A percentile compares a stretch with the other conserved stretches of the same genome.
Conservation (phyloP, 257 asterid genomes). For the Asclepias syriaca region DNA sequence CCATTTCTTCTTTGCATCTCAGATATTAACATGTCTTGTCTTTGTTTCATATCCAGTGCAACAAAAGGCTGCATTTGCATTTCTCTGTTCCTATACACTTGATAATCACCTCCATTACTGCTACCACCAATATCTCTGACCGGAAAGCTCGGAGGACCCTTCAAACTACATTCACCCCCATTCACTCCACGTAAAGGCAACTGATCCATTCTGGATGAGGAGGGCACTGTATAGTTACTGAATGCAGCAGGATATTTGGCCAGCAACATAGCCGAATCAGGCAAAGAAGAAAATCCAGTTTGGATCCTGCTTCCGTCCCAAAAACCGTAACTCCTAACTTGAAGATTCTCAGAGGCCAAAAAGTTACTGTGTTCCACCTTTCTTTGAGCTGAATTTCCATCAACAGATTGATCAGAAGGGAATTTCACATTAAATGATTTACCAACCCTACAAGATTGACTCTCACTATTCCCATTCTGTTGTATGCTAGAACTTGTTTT, state of each 20-base stretch:
- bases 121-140: conserved; percentile 38
- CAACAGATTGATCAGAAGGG: conserved; percentile 30
- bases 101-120: conserved; percentile 42
- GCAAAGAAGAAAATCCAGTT: conserved; percentile 45
- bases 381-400: conserved; percentile 37
- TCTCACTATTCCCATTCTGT: conserved; percentile 24
- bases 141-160: conserved; percentile 45
- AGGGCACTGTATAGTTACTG: conserved; percentile 35
- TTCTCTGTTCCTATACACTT: conserved; percentile 40
- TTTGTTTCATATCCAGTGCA: conserved; percentile 48
- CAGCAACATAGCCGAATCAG: conserved; percentile 56
- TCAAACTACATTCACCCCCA: conserved; percentile 32
- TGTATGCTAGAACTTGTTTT: conserved; percentile 33
- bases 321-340: conserved; percentile 38
- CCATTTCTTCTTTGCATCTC: conserved; percentile 76
- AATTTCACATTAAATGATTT: conserved; percentile 37
- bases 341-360: conserved; percentile 40
- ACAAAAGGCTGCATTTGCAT: conserved; percentile 45
- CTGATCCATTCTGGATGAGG: conserved; percentile 49
- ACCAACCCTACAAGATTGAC: conserved; percentile 32
- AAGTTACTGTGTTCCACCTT: conserved; percentile 37
- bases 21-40: conserved; percentile 38
- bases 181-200: conserved; percentile 31
- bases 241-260: conserved; percentile 82
- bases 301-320: conserved; percentile 58